A percentile compares a stretch with the other conserved stretches of the same genome.
Conservation (phyloP, 1,284 basidiomycete genomes). For the Irpex lacteus region DNA sequence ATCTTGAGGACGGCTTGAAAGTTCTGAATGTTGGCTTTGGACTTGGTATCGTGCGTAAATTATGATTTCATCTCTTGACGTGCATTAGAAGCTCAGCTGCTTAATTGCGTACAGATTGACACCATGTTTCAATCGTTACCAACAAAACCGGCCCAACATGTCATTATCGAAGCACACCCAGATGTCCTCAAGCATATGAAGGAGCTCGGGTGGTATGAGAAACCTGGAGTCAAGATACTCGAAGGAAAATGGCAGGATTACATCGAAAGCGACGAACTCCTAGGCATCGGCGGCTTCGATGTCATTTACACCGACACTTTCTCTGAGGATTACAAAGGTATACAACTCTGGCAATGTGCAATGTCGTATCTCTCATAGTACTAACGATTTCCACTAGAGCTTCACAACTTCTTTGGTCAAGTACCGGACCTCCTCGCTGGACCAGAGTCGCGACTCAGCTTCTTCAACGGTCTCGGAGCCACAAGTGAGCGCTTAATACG, state of each 20-base stretch:
- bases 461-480: conserved; percentile 96
- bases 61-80: conserved; percentile 1
- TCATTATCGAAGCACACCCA: conserved; percentile 94
- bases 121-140: conserved; percentile 71
- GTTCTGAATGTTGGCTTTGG: conserved; percentile 95
- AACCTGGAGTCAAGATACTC: conserved; percentile 77
- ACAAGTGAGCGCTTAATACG: conserved; percentile 61
- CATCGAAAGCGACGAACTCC: conserved; percentile 53
- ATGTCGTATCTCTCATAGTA: background rate
- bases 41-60: conserved; percentile 79
- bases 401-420: conserved; percentile 82
- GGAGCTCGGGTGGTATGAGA: conserved; percentile 71
- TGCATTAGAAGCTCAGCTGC: background rate
- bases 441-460: conserved; percentile 81
- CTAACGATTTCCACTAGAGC: conserved; percentile 39
- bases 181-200: conserved; percentile 85
- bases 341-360: conserved; percentile 25
- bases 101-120: conserved; percentile 62
- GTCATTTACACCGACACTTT: conserved; percentile 96
- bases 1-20: conserved; percentile 49
- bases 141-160: conserved; percentile 68
- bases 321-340: conserved; percentile 81
- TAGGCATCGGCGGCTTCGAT: conserved; percentile 74
- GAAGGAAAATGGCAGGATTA: conserved; percentile 93
- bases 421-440: conserved; percentile 82